phyloP scores from a whole-genome alignment of 2,329 filamentous ascomycete species.

The Plectosphaerella plurivora region DNA sequence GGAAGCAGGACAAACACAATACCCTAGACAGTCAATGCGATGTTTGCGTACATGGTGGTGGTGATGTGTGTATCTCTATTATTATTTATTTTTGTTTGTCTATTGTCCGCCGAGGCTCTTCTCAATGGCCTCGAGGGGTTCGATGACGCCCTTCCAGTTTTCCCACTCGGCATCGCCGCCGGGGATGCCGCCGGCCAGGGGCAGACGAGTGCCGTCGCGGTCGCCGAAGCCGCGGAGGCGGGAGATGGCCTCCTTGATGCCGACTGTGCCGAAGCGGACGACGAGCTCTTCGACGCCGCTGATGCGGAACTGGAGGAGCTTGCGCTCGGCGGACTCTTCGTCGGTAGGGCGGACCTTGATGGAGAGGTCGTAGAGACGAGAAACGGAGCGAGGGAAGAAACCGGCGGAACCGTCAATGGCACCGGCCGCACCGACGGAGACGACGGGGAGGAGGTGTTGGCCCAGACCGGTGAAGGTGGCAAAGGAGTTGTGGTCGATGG shows the following conservation, averaged over 20 bases:
- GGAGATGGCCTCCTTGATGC: slow-evolving; percentile 61
- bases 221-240: slow-evolving; percentile 56
- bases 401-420: slow-evolving; percentile 60
- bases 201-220: slow-evolving; percentile 53
- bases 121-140: slow-evolving; percentile 39
- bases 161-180: slow-evolving; percentile 54
- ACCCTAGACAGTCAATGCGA: not conserved
- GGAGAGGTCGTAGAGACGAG: slow-evolving; percentile 49
- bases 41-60: not conserved
- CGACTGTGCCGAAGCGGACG: slow-evolving; percentile 55
- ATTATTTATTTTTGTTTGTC: not conserved
- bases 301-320: slow-evolving; percentile 55
- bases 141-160: slow-evolving; percentile 41
- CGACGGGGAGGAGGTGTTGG: slow-evolving; percentile 58
- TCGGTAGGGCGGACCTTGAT: slow-evolving; percentile 22
- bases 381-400: slow-evolving; percentile 59
- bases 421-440: slow-evolving; percentile 54
- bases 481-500: slow-evolving; percentile 55
- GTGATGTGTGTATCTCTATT: not conserved
- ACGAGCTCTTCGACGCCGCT: slow-evolving; percentile 59
- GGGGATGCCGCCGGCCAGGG: slow-evolving; percentile 52
- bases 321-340: slow-evolving; percentile 43
- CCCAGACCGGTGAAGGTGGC: slow-evolving; percentile 61
- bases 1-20: not conserved
- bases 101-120: slow-evolving; percentile 14